phyloP scores from a whole-genome alignment of 2,329 filamentous ascomycete species.

The Curvularia spicifera region DNA sequence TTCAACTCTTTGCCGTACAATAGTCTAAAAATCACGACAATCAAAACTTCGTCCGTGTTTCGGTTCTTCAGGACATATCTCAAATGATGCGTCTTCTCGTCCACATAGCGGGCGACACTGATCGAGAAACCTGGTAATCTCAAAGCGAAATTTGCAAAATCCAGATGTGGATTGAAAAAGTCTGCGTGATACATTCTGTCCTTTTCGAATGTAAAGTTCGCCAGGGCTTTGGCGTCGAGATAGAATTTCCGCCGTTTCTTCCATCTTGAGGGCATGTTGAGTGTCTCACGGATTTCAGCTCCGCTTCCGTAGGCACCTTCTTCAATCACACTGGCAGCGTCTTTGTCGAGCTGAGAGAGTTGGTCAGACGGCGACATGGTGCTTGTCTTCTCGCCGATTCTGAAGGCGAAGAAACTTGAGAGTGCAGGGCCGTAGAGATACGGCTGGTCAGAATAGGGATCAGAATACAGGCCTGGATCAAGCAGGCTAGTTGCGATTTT shows the following conservation, averaged over 20 bases:
- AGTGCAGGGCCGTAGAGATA: slow-evolving; percentile 49
- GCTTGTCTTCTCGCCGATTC: slow-evolving; percentile 37
- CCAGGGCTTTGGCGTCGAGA: slow-evolving; percentile 44
- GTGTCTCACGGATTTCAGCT: slow-evolving; percentile 32
- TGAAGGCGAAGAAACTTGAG: slow-evolving; percentile 43
- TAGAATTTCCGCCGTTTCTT: slow-evolving; percentile 56
- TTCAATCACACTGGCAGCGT: slow-evolving; percentile 45
- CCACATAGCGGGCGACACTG: slow-evolving; percentile 55
- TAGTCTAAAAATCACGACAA: slow-evolving; percentile 56
- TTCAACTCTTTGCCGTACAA: slow-evolving; percentile 54
- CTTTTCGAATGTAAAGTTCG: slow-evolving; percentile 52
- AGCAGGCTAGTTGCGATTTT: slow-evolving; percentile 46
- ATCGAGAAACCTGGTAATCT: slow-evolving; percentile 56
- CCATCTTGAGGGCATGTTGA: slow-evolving; percentile 47
- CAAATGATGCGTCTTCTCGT: slow-evolving; percentile 56
- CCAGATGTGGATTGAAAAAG: slow-evolving; percentile 58
- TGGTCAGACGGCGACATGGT: slow-evolving; percentile 30
- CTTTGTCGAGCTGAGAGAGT: slow-evolving; percentile 26
- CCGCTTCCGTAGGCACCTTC: slow-evolving; percentile 52
- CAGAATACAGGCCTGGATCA: slow-evolving; percentile 46
- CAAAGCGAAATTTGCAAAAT: slow-evolving; percentile 55
- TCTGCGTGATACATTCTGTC: slow-evolving; percentile 54
- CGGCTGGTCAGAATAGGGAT: slow-evolving; percentile 48
- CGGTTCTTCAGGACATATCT: slow-evolving; percentile 56
- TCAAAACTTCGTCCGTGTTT: slow-evolving; percentile 50